Evolutionary conservation across 768 basidiomycete species (phyloP), one percentile per base, ranked within the genome.

Genomic region (Lanmaoa rubissima): DNA sequence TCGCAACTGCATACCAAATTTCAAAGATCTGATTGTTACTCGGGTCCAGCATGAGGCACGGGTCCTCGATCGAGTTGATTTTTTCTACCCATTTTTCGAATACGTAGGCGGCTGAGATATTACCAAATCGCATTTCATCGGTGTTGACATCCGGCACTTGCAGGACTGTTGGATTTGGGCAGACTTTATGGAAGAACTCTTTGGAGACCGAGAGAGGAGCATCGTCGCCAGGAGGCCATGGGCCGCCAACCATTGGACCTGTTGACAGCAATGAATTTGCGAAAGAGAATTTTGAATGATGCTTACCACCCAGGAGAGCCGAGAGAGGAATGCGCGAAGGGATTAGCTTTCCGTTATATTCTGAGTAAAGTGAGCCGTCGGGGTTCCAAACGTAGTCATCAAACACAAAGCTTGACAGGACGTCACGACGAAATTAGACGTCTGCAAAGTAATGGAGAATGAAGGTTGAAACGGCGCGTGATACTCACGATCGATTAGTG

Each of bases 171-270:
- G 71, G 69, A 5, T 72, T 59, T 5, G 73, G 76, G 63, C 80
- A 81, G 3, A 77, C 73, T 57, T 71, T 61, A n/a, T 73, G 65
- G 58, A 71, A 82, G 60, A 73, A 77, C 5, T 69, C 68, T 26
- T 63, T 60, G 8, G 65, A 64, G 3, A 82, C 74, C 1, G 78
- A 69, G 0, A 72, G 68, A 5, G 77, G 75, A 0, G 70, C 65
- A 17, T 48, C 6, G 17, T 73, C 72, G 5, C 66, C 74, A 0
- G 63, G 19, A 1, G 71, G 69, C 66, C 76, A 76, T 3, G 66
- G 54, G 4, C 70, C 77, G 1, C 80, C 80, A 0, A 75, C 80
- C 31, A 76, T 66, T 0, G 78, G 73, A 6, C 79, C 80, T 73
- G 44, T 53, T n/a, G 26, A 40, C 12, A 12, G n/a, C 39, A 21